phyloP scores from a whole-genome alignment of 2,329 filamentous ascomycete species.

The Fusarium subglutinans region DNA sequence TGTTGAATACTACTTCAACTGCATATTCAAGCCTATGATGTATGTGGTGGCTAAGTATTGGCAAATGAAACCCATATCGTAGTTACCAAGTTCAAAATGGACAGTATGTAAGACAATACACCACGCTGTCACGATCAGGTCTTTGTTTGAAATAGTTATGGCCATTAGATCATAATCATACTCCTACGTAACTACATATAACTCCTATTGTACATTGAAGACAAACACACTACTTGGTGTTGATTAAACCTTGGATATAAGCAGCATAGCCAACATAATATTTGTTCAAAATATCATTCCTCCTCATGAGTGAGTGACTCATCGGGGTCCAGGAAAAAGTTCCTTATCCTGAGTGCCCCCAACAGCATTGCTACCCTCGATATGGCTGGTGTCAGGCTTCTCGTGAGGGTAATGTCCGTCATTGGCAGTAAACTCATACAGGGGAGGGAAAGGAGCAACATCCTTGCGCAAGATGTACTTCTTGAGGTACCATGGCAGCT shows the following conservation, averaged over 20 bases:
- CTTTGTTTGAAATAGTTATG: fast-evolving
- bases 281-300: neutral
- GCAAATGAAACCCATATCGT: fast-evolving
- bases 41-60: too few species aligned
- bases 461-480: conserved; percentile 44
- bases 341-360: neutral
- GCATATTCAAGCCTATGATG: neutral
- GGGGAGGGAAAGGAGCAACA: conserved; percentile 43
- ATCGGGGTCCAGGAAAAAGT: neutral
- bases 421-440: conserved; percentile 44
- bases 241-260: fast-evolving
- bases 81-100: fast-evolving
- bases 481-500: conserved; percentile 47
- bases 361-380: neutral
- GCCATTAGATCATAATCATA: neutral
- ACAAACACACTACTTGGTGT: fast-evolving
- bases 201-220: fast-evolving
- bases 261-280: fast-evolving
- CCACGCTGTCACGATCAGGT: fast-evolving
- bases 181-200: fast-evolving
- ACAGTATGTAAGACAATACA: fast-evolving
- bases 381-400: conserved; percentile 17
- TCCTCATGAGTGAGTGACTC: neutral
- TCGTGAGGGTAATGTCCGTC: conserved; percentile 28
- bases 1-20: fast-evolving